Base-by-base conservation (phyloP, 495 filamentous ascomycete genomes). In the Penicillium pancosmium region DNA sequence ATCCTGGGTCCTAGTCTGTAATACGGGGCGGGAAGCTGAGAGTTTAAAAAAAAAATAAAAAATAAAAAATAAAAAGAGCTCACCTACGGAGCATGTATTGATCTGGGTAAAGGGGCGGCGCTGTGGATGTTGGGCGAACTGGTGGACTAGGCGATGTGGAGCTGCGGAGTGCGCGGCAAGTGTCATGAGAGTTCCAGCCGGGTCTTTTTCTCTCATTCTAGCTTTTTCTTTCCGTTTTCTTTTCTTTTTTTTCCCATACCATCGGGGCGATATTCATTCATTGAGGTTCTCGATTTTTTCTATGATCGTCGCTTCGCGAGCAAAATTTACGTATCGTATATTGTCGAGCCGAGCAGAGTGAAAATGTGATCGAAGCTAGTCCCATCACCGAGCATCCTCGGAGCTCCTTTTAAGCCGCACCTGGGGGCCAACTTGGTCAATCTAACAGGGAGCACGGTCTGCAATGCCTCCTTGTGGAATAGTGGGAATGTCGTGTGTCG, bases 121-220 rank as follows among this genome's bases (percentile, higher is more conserved):
- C 15, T 34, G 56, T 52, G 56, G 56, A n/a, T 40, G 36, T 21
- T 19, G 34, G 44, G 44, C 52, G 53, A 38, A 50, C 31, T 38
- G 58, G 52, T 46, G 57, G 47, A 38, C 47, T 44, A 52, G 55
- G 44, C 47, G 34, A 38, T 41, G 51, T 55, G 52, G 50, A 57
- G 41, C 15, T 38, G 53, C 55, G 52, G 56, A 57, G 52, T 52
- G 38, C 31, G 48, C 61, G 52, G 56, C 56, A 59, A 52, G 46
- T 59, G 49, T 58, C 56, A 63, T 56, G 13, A 38, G 52, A 55
- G 46, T 59, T 63, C 57, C 51, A 59, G 40, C 56, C 50, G 56
- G 50, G 31, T 40, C 36, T 51, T 48, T 23, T 18, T 21, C 23
- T 11, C 21, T 36, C 27, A 23, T 41, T 23, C 52, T 18, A 5